Base-by-base conservation (phyloP, 2,329 filamentous ascomycete species). In the Talaromyces sp. region DNA sequence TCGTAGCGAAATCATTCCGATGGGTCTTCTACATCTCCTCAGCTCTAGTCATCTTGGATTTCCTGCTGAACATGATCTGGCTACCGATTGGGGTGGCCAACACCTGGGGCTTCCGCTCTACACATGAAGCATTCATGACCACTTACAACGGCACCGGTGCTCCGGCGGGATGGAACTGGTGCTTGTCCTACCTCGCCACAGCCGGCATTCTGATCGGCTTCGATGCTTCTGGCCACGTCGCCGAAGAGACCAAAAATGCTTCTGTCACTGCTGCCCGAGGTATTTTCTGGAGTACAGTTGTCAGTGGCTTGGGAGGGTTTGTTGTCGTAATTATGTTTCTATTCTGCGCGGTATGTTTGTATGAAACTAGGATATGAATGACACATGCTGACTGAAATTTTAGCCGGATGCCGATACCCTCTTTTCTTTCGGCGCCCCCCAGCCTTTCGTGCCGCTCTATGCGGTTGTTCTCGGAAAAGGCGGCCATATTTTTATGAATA, bases 131-230 rank as follows among this genome's bases (percentile, higher is more conserved):
- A 9, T 86, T 86, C 68, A 82, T 85, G 73, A 79, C 82, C 13
- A 86, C 83, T 0, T 85, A 85, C 67, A 86, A 86, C 60, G 81
- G 80, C 1, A 83, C 81, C 11, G 81, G 81, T 11, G 81, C 81
- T 1, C 82, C 84, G 0, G 75, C 78, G 1, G 83, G 79, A 2
- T 86, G 84, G 84, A 86, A 86, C 67, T 86, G 84, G 84, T 85
- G 84, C 71, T 76, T 86, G 3, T 84, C 82, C 4, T 86, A 84
- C 68, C 79, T 84, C 27, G 83, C 84, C 1, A 86, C 84, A 1
- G 84, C 84, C 8, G 84, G 84, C 46, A 81, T 86, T 46, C 67
- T 86, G 59, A 85, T 86, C 56, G 84, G 84, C 1, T 86, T 85
- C 58, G 84, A 86, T 69, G 84, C 84, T 0, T 83, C 81, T 0